These are phyloP conservation scores for Ceratocystis harringtonii DNA, from an alignment of 2,329 filamentous ascomycete species.

Conservation along the genomic window DNA sequence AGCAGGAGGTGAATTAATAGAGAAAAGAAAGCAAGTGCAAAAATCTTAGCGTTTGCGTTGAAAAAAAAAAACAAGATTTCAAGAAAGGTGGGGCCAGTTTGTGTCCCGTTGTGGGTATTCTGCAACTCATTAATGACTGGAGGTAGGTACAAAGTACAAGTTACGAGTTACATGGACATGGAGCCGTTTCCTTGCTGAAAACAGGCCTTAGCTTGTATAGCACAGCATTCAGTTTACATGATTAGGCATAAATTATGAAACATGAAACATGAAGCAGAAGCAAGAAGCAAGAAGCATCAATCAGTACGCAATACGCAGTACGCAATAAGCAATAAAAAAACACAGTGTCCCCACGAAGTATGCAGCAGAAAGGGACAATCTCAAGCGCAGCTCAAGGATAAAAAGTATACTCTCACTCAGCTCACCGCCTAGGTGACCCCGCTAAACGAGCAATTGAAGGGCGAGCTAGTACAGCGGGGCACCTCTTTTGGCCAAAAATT, in stretches of 20 bases:
- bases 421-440: not conserved
- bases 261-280: not conserved
- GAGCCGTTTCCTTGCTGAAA: no score
- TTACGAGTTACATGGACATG: not conserved
- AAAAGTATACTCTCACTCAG: not conserved
- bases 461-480: not conserved
- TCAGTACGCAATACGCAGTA: no score
- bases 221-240: not conserved
- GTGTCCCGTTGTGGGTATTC: not conserved
- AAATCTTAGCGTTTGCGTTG: not conserved
- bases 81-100: conserved; percentile 1
- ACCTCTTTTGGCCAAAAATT: not conserved
- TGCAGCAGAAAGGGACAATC: not conserved
- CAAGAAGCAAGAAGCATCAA: no score
- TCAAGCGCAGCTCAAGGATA: not conserved
- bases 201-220: no score
- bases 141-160: conserved; percentile 1
- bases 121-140: not conserved
- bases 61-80: conserved; percentile 2
- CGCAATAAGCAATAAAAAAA: not conserved
- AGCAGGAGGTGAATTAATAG: not conserved
- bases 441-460: not conserved
- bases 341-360: not conserved
- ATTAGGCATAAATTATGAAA: not conserved
- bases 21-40: conserved; percentile 21